Percentiles rank a stretch among this genome's conserved stretches.
These are phyloP conservation scores for Alloteropsis angusta DNA, from an alignment of 202 grass and related monocot species.

Conservation along the genomic window DNA sequence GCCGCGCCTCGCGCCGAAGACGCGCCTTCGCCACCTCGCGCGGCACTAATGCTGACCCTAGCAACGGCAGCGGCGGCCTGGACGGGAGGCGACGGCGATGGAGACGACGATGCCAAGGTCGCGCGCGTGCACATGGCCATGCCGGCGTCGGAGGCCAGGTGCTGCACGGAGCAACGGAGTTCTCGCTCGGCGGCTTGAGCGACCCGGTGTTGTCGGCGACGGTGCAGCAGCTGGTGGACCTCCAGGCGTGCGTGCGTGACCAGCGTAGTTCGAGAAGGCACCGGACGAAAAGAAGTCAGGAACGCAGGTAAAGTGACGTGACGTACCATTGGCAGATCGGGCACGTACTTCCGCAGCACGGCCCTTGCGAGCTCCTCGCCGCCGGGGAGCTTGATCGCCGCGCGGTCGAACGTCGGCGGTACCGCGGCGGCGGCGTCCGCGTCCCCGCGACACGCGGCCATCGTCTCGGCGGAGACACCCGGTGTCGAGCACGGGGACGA, in stretches of 20 bases:
- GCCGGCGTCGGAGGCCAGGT: constrained; percentile 50
- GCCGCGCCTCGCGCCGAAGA: too few relatives aligned
- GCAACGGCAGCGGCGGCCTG: neutral
- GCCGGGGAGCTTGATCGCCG: neutral
- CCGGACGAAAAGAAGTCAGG: neutral
- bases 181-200: too few relatives aligned
- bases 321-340: constrained; percentile 26
- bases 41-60: too few relatives aligned
- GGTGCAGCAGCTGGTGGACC: too few relatives aligned
- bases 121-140: constrained; percentile 51
- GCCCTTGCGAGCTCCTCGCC: constrained; percentile 14
- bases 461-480: constrained; percentile 12
- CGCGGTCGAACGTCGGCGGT: constrained; percentile 21
- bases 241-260: too few relatives aligned
- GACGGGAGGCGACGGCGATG: neutral
- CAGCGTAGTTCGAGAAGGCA: neutral
- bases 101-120: too few relatives aligned
- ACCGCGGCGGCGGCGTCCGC: neutral
- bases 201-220: too few relatives aligned
- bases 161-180: constrained; percentile 52
- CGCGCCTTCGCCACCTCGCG: too few relatives aligned
- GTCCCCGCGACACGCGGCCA: constrained; percentile 11
- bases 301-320: neutral
- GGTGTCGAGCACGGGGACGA: constrained; percentile 19
- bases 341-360: neutral